Conservation (phyloP, 345 rosid species). For the Eucalyptus coolabah region DNA sequence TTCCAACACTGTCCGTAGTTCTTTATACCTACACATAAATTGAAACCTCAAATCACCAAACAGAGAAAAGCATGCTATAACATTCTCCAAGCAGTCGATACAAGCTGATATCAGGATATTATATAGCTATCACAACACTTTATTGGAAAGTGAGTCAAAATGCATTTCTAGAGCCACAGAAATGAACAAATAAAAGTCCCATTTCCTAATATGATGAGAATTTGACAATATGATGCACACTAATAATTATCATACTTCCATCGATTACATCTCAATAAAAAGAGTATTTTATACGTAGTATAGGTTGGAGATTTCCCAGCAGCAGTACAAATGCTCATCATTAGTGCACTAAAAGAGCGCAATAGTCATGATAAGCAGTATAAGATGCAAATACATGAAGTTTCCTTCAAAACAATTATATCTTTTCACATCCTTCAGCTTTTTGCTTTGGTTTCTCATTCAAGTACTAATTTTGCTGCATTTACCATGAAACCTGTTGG, state of each 20-base stretch:
- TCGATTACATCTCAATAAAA: background rate
- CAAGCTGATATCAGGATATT: background rate
- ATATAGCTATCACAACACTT: background rate
- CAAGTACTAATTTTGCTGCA: background rate
- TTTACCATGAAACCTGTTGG: background rate
- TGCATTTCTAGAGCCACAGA: background rate
- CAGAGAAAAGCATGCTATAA: background rate
- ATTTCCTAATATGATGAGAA: background rate
- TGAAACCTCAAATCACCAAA: background rate
- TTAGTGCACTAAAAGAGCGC: background rate
- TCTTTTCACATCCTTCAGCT: background rate
- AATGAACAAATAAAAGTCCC: background rate
- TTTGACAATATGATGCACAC: background rate
- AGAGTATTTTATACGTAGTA: background rate
- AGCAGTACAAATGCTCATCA: background rate
- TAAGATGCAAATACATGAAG: background rate
- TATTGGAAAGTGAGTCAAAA: background rate
- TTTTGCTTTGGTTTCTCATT: background rate
- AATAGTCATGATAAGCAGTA: background rate
- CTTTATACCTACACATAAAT: conserved; percentile 41
- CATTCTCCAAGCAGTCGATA: background rate
- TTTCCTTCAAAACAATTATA: background rate
- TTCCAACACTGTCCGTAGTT: conserved; percentile 21
- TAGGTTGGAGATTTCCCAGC: background rate
- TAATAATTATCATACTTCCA: background rate